Base-by-base conservation (phyloP, 1,139 yeast species). In the Hyphopichia burtonii region DNA sequence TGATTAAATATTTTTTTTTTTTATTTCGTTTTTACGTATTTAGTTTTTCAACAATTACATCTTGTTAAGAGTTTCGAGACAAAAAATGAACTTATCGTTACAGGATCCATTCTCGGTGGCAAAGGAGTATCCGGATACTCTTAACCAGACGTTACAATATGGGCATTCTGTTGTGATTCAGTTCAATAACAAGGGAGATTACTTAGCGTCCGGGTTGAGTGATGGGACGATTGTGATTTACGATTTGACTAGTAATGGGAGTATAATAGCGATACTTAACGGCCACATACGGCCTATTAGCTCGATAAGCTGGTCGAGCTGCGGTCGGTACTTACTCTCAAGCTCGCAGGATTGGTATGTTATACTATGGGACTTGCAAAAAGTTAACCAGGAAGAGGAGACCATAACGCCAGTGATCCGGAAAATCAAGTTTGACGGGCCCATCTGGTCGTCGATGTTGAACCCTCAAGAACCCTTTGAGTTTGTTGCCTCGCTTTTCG, bases 31-130 rank as follows among this genome's bases (percentile, higher is more conserved):
- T n/a, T n/a, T n/a, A n/a, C n/a, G n/a, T n/a, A n/a, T n/a, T n/a
- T n/a, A n/a, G n/a, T n/a, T n/a, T n/a, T n/a, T n/a, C n/a, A n/a
- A n/a, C n/a, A n/a, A n/a, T n/a, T n/a, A n/a, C n/a, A n/a, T n/a
- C 23, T 20, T 20, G 23, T 20, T 20, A 8, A 20, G 23, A 20
- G 23, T 20, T 8, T 8, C 28, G 28, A 22, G 23, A 22, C 23
- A 22, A 9, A 1, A 17, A 14, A 86, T 87, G 96, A 91, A 91
- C 62, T 73, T 89, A 40, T 76, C 95, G n/a, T 72, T 91, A 18
- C 81, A 88, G 51, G 98, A 91, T 62, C 98, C 98, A 2, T 89
- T 90, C 61, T 83, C 95, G 5, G 90, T 91, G 31, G 85, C 96
- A 12, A 91, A 89, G 56, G 99, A 91, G 58, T 91, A 81, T 55